Base-by-base conservation (phyloP, 805 yeast species). In the Cephaloascus fragrans region DNA sequence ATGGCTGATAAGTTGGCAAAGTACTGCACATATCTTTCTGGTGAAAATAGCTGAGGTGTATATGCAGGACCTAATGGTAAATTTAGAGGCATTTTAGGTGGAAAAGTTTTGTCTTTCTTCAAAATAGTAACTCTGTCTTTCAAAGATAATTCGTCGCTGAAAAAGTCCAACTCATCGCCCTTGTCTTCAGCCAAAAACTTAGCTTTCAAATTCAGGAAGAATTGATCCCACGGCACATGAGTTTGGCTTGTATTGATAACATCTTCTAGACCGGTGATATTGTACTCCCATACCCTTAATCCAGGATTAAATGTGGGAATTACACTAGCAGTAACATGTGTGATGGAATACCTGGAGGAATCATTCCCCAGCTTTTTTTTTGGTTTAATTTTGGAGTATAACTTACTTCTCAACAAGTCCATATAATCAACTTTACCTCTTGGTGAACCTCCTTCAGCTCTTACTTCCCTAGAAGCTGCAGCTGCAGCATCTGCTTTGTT, bases 301-400 rank as follows among this genome's bases (percentile, higher is more conserved):
- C 88, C 85, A 4, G 96, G 88, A 47, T 83, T 84, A 59, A 80
- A 87, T 0, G 94, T 86, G 3, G 96, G 95, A 12, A 87, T 75
- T 12, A 86, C 76, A 40, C 89, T 80, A 1, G 88, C 78, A 2
- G 79, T 69, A 14, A 86, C 75, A 50, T 77, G 83, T 0, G 82
- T 78, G 38, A 86, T 63, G 1, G 87, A 67, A 52, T 83, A 86
- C 34, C 88, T 61, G 45, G 80, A 82, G 26, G 69, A 66, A 36
- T 55, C 36, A 0, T 42, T 42, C 3, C 72, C 83, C 69, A 69
- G 56, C 40, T 68, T 69, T 40, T 54, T 57, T 18, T 57, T 55
- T 1, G 71, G 64, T 49, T 73, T 71, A 36, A 80, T 55, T 10
- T 54, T 62, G 6, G 77, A 67, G 49, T 79, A 81, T 37, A 71